A percentile compares a stretch with the other conserved stretches of the same genome.
phyloP scores from a whole-genome alignment of 2,329 filamentous ascomycete genomes.

The Helotiales sp. region DNA sequence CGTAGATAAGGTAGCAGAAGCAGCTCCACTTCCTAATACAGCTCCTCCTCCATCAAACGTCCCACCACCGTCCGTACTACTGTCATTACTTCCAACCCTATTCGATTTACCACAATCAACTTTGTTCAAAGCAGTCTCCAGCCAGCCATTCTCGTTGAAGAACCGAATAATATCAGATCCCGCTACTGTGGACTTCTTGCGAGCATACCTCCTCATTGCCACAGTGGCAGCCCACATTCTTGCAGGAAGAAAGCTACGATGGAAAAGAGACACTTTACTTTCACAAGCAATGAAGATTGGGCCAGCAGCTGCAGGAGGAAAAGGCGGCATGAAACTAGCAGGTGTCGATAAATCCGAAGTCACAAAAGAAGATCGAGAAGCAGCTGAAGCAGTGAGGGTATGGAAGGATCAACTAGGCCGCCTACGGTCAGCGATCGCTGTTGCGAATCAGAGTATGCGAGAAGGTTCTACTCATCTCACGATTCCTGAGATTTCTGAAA shows the following conservation, averaged over 20 bases:
- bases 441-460: conserved; percentile 51
- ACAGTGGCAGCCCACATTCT: conserved; percentile 77
- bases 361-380: conserved; percentile 83
- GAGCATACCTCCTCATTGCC: conserved; percentile 62
- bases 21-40: conserved; percentile 6
- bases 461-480: conserved; percentile 33
- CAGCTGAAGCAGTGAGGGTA: conserved; percentile 69
- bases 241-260: conserved; percentile 80
- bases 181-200: conserved; percentile 61
- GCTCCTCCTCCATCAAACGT: conserved; percentile 62
- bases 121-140: conserved; percentile 65
- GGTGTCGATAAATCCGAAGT: conserved; percentile 81
- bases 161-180: conserved; percentile 64
- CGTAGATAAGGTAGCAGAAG: conserved; percentile 24
- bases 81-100: conserved; percentile 73
- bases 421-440: conserved; percentile 70
- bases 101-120: conserved; percentile 64
- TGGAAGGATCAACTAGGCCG: conserved; percentile 78
- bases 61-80: conserved; percentile 80
- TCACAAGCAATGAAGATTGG: conserved; percentile 87
- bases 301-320: conserved; percentile 68
- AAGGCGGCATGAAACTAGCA: conserved; percentile 88
- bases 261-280: conserved; percentile 85
- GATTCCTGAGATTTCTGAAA: conserved; percentile 71
- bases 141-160: conserved; percentile 57